phyloP scores from a whole-genome alignment of 352 stramenopile species.

The Phytophthora foliorum region DNA sequence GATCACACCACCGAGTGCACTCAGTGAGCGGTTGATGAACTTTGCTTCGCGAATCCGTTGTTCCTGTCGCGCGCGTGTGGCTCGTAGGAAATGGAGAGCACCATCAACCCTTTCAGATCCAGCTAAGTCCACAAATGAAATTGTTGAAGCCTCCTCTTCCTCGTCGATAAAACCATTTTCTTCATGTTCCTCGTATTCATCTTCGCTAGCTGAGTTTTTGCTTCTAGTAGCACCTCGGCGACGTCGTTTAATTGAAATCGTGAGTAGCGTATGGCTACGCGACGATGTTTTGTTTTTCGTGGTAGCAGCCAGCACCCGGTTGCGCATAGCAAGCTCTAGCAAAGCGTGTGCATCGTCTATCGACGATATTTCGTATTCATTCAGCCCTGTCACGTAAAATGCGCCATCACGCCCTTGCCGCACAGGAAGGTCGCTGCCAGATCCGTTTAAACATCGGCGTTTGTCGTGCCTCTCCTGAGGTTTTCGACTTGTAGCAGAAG shows the following conservation, averaged over 20 bases:
- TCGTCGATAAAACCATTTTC: conserved; percentile 1
- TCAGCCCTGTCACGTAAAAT: conserved; percentile 73
- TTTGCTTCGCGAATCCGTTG: conserved; percentile 81
- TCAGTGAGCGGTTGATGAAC: conserved; percentile 83
- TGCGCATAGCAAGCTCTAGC: conserved; percentile 55
- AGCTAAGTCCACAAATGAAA: conserved; percentile 81
- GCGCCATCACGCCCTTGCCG: conserved; percentile 50
- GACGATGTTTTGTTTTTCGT: conserved; percentile 76
- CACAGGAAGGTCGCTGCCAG: conserved; percentile 52
- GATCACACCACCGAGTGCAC: conserved; percentile 75
- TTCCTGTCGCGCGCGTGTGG: conserved; percentile 61
- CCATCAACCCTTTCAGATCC: conserved; percentile 74
- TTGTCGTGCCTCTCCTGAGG: background rate
- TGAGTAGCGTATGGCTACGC: conserved; percentile 76
- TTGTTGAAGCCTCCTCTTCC: conserved; percentile 37
- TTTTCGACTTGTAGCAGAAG: conserved; percentile 5
- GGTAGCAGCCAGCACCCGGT: conserved; percentile 67
- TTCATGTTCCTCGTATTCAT: conserved; percentile 21
- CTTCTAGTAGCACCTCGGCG: conserved; percentile 7
- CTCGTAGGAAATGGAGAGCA: conserved; percentile 57
- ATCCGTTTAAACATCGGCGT: conserved; percentile 1
- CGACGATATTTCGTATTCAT: conserved; percentile 56
- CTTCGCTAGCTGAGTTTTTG: conserved; percentile 18
- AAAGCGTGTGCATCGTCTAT: conserved; percentile 60
- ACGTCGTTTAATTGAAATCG: conserved; percentile 52